phyloP scores from a whole-genome alignment of 1,284 basidiomycete genomes.

The Ustilago bromivora region DNA sequence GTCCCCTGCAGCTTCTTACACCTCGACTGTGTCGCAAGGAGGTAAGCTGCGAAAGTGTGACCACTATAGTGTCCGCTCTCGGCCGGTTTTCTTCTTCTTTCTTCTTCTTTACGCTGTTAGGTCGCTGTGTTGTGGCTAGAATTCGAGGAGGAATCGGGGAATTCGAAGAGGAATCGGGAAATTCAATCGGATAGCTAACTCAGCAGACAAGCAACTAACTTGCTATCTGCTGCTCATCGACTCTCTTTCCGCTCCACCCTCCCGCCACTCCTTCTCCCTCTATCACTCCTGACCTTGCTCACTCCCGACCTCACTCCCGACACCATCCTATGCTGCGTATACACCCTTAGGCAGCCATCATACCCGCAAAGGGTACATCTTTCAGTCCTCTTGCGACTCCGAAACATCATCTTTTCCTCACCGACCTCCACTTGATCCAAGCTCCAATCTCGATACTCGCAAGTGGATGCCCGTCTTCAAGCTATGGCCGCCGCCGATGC shows the following conservation, averaged over 20 bases:
- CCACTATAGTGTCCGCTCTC: no score
- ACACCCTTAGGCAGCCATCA: slow-evolving; percentile 1
- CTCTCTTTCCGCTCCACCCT: slow-evolving; percentile 3
- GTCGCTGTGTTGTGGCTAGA: neutral
- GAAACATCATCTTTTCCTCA: neutral
- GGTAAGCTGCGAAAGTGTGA: no score
- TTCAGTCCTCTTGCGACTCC: neutral
- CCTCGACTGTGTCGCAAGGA: neutral
- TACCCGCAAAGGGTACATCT: slow-evolving; percentile 8
- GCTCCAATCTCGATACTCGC: slow-evolving; percentile 2
- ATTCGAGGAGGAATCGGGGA: slow-evolving; percentile 24
- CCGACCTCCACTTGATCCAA: slow-evolving; percentile 30
- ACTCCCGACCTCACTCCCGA: no score
- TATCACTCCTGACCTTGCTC: neutral
- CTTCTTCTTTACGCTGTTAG: neutral
- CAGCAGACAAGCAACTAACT: slow-evolving; percentile 1
- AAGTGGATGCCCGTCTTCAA: slow-evolving; percentile 21
- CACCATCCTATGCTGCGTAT: slow-evolving; percentile 4
- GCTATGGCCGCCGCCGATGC: slow-evolving; percentile 33
- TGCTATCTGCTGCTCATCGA: slow-evolving; percentile 6
- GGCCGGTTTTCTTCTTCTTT: neutral
- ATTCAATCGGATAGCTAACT: neutral
- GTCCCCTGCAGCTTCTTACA: no score
- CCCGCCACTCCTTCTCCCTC: slow-evolving; percentile 15
- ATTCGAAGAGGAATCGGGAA: slow-evolving; percentile 21